phyloP scores from a whole-genome alignment of 139 green algal genomes.

The Zygnema circumcarinatum region DNA sequence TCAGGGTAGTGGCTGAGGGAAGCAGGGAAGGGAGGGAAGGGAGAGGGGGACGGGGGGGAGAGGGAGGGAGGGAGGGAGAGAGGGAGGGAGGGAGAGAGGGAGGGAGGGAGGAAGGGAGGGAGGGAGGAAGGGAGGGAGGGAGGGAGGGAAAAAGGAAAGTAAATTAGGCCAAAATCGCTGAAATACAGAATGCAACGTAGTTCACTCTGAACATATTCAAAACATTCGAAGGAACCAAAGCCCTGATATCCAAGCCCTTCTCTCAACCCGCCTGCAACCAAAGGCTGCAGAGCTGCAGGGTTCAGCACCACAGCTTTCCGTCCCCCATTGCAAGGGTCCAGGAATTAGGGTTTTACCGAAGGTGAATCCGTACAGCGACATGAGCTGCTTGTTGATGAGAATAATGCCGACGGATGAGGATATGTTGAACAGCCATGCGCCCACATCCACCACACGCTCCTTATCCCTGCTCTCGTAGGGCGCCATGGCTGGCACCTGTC shows the following conservation, averaged over 20 bases:
- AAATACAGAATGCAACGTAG: not conserved
- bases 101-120: no score
- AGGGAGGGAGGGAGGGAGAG: no score
- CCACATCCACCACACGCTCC: constrained; percentile 21
- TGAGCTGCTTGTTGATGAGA: constrained; percentile 62
- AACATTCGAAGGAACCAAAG: not conserved
- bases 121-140: no score
- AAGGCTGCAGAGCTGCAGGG: no score
- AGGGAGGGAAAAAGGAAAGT: no score
- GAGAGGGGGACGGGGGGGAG: no score
- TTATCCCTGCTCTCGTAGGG: not conserved
- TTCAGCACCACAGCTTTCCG: no score
- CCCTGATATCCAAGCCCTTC: not conserved
- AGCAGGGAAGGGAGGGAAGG: no score
- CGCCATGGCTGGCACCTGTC: not conserved
- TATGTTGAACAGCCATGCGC: constrained; percentile 54
- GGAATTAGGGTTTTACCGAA: constrained; percentile 27
- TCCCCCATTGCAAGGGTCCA: no score
- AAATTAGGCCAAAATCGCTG: no score
- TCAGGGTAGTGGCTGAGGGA: constrained; percentile 54
- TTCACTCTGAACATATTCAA: not conserved
- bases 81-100: no score
- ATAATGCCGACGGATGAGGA: constrained; percentile 58
- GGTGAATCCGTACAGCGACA: constrained; percentile 56
- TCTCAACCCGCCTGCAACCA: not conserved